Evolutionary conservation across 2,329 filamentous ascomycete genomes (phyloP).

Genomic region (Paecilomyces variotii): DNA sequence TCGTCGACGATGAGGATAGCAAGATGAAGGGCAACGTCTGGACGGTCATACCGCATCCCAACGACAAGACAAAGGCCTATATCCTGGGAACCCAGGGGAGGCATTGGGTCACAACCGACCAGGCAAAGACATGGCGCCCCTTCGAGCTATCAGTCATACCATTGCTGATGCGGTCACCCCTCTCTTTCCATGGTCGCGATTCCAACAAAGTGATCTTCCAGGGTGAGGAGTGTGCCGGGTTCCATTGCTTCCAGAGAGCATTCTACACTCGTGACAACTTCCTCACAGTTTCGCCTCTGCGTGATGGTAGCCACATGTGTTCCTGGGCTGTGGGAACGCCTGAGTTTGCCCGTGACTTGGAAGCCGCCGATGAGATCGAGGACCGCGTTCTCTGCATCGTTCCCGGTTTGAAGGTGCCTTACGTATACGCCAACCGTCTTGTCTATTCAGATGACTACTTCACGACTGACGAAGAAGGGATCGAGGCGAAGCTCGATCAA

Average conservation of each 20-base stretch:
- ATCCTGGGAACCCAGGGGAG: constrained; percentile 59
- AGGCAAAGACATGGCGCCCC: constrained; percentile 69
- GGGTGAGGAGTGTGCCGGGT: constrained; percentile 58
- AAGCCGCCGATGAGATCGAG: constrained; percentile 56
- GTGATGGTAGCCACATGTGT: constrained; percentile 65
- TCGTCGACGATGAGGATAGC: constrained; percentile 54
- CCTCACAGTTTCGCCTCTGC: constrained; percentile 56
- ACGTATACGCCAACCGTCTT: constrained; percentile 67
- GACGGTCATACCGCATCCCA: constrained; percentile 67
- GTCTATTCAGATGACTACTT: constrained; percentile 82
- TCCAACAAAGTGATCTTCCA: constrained; percentile 81
- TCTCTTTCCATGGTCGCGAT: constrained; percentile 78
- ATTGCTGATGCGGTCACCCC: constrained; percentile 46
- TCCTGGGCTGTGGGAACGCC: constrained; percentile 77
- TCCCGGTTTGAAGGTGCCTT: constrained; percentile 61
- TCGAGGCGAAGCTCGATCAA: constrained; percentile 69
- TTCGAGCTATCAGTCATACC: constrained; percentile 59
- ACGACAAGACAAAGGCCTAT: constrained; percentile 70
- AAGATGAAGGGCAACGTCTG: constrained; percentile 40
- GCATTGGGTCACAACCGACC: constrained; percentile 79
- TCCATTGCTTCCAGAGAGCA: constrained; percentile 55
- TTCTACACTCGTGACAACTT: constrained; percentile 85
- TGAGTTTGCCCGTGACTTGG: constrained; percentile 50
- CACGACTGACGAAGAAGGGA: constrained; percentile 41
- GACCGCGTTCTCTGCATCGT: constrained; percentile 74